A percentile compares a stretch with the other conserved stretches of the same genome.
These are phyloP conservation scores for Fibroporia radiculosa DNA, from an alignment of 768 basidiomycete genomes.

Conservation along the genomic window DNA sequence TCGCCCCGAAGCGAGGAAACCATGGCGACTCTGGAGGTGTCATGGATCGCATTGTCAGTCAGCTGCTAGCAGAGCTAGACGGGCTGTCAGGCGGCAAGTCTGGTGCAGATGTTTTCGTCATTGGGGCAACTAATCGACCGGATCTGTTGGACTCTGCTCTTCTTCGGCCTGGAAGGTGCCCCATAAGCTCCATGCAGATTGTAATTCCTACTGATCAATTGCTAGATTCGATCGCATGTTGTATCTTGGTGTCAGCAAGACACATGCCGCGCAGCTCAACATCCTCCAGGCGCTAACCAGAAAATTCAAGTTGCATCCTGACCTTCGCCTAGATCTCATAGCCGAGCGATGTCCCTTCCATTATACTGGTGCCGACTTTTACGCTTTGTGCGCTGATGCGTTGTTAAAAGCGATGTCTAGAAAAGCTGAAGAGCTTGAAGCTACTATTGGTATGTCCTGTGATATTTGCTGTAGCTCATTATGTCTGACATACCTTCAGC, in stretches of 20 bases:
- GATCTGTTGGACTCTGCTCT: constrained; percentile 88
- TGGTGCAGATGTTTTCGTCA: constrained; percentile 80
- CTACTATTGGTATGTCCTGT: constrained; percentile 50
- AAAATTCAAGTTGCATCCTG: constrained; percentile 78
- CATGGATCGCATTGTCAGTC: constrained; percentile 97
- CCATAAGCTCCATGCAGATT: constrained; percentile 10
- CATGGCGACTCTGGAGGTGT: constrained; percentile 96
- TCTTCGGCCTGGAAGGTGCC: constrained; percentile 79
- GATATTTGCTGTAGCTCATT: not conserved
- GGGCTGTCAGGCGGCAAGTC: constrained; percentile 65
- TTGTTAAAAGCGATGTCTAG: constrained; percentile 92
- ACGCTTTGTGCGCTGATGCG: constrained; percentile 95
- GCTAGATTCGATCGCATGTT: constrained; percentile 92
- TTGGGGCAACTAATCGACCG: constrained; percentile 93
- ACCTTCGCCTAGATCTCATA: constrained; percentile 52
- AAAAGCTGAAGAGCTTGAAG: constrained; percentile 74
- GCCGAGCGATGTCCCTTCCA: constrained; percentile 82
- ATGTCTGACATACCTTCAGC: constrained; percentile 12
- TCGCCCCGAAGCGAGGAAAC: constrained; percentile 91
- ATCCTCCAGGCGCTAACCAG: constrained; percentile 88
- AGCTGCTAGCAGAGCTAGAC: constrained; percentile 88
- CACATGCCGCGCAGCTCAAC: constrained; percentile 75
- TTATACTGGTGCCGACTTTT: constrained; percentile 96
- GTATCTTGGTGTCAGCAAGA: constrained; percentile 88
- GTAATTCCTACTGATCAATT: not conserved